Base-by-base conservation (phyloP, 2,329 filamentous ascomycete genomes). In the Fusarium tupiense region DNA sequence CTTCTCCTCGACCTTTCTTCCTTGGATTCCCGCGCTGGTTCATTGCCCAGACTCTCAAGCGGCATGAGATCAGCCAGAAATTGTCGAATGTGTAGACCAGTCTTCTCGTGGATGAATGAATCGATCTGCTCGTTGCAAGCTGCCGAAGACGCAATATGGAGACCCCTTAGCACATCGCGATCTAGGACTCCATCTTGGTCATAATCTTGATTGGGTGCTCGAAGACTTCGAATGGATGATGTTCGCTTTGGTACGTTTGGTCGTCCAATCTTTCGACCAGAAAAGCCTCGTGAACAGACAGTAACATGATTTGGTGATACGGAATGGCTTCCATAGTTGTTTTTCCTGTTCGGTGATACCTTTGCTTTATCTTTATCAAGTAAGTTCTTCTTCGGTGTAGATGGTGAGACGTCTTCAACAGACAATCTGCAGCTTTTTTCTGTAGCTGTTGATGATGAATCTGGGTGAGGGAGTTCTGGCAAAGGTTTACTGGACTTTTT, bases 101-200 rank as follows among this genome's bases (percentile, higher is more conserved):
- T 90, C 69, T 85, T 84, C 29, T 85, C 81, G 35, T 84, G 82
- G 61, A 91, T 86, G 78, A 86, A 86, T 1, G 83, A 83, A 76
- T 91, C 88, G 5, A 90, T 84, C 41, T 85, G 81, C 63, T 88
- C 85, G 63, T 90, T 86, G 57, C 88, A 89, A 9, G 88, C 88
- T 17, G 89, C 89, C 10, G 86, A 86, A 37, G 87, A 85, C 10
- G 88, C 88, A 44, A 90, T 85, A 67, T 88, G 86, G 17, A 91
- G 80, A 1, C 89, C 89, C 58, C 85, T 83, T 56, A 90, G 83
- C 7, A 91, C 85, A 75, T 89, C 87, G 52, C 84, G 83, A 75
- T 90, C 86, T 31, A 80, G 80, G 37, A 89, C 85, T 41, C 82
- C 77, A 19, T 74, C 73, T 63, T 85, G 83, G 13, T 83, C 81